A percentile compares a stretch with the other conserved stretches of the same genome.
These are phyloP conservation scores for Auricularia sp. DNA, from an alignment of 768 basidiomycete species.

Conservation along the genomic window DNA sequence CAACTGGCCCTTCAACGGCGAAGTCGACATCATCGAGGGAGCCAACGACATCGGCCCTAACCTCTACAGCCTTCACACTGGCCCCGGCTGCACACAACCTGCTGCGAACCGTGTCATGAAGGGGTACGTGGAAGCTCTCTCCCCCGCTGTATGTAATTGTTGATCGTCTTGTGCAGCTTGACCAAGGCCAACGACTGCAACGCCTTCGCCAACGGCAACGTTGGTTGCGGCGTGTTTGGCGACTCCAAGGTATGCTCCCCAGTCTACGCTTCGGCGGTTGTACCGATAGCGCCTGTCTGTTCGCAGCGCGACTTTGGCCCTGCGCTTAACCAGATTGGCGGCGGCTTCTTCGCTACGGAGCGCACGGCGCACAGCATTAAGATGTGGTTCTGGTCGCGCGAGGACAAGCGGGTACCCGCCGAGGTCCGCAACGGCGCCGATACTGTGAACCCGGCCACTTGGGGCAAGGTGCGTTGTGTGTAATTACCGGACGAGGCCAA, in stretches of 20 bases:
- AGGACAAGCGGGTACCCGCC: neutral
- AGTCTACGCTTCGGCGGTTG: neutral
- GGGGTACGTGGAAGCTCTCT: neutral
- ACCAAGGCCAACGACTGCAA: constrained; percentile 37
- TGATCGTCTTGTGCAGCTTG: neutral
- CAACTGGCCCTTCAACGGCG: constrained; percentile 1
- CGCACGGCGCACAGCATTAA: constrained; percentile 49
- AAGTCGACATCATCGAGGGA: neutral
- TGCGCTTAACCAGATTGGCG: constrained; percentile 46
- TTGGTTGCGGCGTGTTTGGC: constrained; percentile 43
- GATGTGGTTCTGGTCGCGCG: constrained; percentile 62
- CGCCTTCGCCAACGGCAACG: constrained; percentile 36
- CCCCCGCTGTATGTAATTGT: neutral
- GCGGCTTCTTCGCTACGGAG: constrained; percentile 46
- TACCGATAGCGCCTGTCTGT: neutral
- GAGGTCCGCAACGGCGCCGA: constrained; percentile 21
- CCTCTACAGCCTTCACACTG: neutral
- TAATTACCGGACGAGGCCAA: neutral
- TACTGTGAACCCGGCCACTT: constrained; percentile 36
- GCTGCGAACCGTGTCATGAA: neutral
- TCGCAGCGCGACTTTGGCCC: constrained; percentile 34
- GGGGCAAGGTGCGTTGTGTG: constrained; percentile 30
- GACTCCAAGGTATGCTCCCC: neutral
- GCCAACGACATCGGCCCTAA: neutral
- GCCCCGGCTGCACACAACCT: neutral